Evolutionary conservation across 73 alveolate species (phyloP), one percentile per base, ranked within the genome.

Genomic region (Paramecium primaurelia): DNA sequence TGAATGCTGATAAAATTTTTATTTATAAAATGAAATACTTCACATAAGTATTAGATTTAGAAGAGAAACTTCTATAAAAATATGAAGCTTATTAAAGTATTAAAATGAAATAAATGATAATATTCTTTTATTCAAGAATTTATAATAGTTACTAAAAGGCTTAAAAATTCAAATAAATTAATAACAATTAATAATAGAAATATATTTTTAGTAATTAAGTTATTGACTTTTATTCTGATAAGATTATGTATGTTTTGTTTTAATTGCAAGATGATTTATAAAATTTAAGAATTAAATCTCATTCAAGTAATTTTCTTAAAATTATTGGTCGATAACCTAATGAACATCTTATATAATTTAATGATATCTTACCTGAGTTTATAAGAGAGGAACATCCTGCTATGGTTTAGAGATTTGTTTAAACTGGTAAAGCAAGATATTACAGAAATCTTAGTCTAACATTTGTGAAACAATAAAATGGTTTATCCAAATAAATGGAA

Each of bases 231-330:
- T 73, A 73, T 73, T 73, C 87, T 30, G 87, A 73, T 38, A 40
- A 73, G n/a, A 38, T 73, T 16, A 12, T 44, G 47, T 73, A 73
- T 38, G 37, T 73, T 37, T 37, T 73, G 16, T 73, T 73, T 12
- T 34, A 73, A 73, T 34, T 73, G 16, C 37, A 73, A 73, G 87
- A 73, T 37, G 87, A 73, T 73, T 36, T 73, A 38, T 73, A 73
- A 73, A 73, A 37, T 73, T 36, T 73, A 44, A 73, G 11, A 73
- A 73, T 73, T 4, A 37, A 73, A 73, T 37, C 60, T 30, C 34
- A 20, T 38, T 73, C 87, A 34, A 37, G 18, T 73, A 73, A 73
- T 37, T 73, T 73, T 20, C 40, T 37, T 4, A 40, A 25, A 37
- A 73, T 36, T 0, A 44, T 34, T 34, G 87, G 59, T n/a, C 4